Evolutionary conservation across 805 yeast genomes (phyloP).

Genomic region (Spathaspora arborariae): DNA sequence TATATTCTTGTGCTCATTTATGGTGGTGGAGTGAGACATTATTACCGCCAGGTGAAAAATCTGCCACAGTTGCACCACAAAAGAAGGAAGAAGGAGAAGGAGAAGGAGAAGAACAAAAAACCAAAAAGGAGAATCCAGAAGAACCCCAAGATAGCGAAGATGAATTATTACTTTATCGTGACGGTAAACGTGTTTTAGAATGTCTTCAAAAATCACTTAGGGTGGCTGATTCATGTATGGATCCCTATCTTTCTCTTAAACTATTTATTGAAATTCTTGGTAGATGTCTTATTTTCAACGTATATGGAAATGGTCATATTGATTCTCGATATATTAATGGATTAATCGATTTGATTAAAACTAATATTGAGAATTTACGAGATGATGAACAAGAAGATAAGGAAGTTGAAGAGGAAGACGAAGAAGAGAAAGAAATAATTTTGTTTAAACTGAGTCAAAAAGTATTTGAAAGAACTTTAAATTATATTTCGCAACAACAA

Average conservation of each 20-base stretch:
- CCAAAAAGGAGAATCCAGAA: constrained; percentile 15
- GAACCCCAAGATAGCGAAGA: constrained; percentile 6
- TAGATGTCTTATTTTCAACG: constrained; percentile 79
- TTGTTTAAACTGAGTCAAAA: constrained; percentile 25
- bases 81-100: constrained; percentile 43
- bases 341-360: constrained; percentile 73
- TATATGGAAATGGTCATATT: constrained; percentile 71
- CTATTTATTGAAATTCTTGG: constrained; percentile 87
- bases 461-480: constrained; percentile 64
- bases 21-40: constrained; percentile 83
- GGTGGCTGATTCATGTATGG: constrained; percentile 94
- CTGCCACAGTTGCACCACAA: constrained; percentile 31
- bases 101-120: constrained; percentile 13
- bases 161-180: constrained; percentile 25
- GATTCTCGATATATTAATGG: constrained; percentile 79
- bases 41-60: constrained; percentile 20
- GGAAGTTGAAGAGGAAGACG: constrained; percentile 4
- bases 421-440: constrained; percentile 25
- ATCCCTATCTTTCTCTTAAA: constrained; percentile 65
- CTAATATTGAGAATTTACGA: constrained; percentile 50
- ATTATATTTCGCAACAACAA: constrained; percentile 65
- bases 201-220: constrained; percentile 85
- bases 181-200: constrained; percentile 76
- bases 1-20: constrained; percentile 80
- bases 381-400: constrained; percentile 15